A percentile compares a stretch with the other conserved stretches of the same genome.
Conservation (phyloP, 305 asterid species). For the Petunia hybrid region DNA sequence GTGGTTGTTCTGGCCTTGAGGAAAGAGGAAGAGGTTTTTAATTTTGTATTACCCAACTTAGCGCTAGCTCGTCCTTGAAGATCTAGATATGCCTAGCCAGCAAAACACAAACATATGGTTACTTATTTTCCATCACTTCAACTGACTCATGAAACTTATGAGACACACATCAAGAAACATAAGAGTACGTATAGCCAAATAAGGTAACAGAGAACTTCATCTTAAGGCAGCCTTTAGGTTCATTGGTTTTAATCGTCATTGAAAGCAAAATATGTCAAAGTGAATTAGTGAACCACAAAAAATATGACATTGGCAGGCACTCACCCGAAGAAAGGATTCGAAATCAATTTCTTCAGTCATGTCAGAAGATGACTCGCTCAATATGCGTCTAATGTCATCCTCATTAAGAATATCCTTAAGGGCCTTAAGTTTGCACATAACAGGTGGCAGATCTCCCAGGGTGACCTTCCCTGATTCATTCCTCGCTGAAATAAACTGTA, state of each 20-base stretch:
- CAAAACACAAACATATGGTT: background rate
- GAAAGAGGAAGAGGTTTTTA: slow-evolving; percentile 68
- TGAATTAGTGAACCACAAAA: background rate
- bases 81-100: slow-evolving; percentile 67
- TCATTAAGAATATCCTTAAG: slow-evolving; percentile 50
- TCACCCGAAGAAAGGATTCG: slow-evolving; percentile 82
- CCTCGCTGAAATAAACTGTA: slow-evolving; percentile 65
- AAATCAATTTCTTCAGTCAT: slow-evolving; percentile 70
- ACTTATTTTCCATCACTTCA: background rate
- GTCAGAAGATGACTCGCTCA: slow-evolving; percentile 62
- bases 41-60: slow-evolving; percentile 62
- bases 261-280: slow-evolving; percentile 17
- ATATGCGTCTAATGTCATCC: slow-evolving; percentile 68
- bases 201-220: background rate
- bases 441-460: slow-evolving; percentile 68
- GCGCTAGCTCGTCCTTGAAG: slow-evolving; percentile 69
- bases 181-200: background rate
- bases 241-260: background rate
- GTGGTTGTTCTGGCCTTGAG: slow-evolving; percentile 82
- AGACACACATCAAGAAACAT: background rate
- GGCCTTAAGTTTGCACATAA: slow-evolving; percentile 69
- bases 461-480: slow-evolving; percentile 68
- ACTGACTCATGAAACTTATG: background rate
- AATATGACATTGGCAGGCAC: slow-evolving; percentile 7
- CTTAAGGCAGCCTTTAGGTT: background rate